Evolutionary conservation across 1,139 yeast species (phyloP).

Genomic region (Debaryomyces udenii): DNA sequence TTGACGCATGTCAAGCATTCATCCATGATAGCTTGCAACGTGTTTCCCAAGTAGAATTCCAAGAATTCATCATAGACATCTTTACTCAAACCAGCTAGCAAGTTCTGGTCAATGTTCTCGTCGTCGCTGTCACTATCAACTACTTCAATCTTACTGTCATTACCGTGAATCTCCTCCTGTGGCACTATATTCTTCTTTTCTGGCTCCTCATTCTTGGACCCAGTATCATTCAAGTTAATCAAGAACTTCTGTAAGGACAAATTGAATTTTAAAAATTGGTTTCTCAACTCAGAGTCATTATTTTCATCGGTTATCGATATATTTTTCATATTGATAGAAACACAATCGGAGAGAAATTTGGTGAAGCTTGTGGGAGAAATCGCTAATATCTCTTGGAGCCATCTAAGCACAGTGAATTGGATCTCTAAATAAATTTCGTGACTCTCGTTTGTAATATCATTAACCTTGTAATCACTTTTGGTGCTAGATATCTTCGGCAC

Average conservation of each 20-base stretch:
- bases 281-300: slow-evolving; percentile 43
- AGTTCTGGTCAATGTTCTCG: slow-evolving; percentile 18
- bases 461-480: slow-evolving; percentile 22
- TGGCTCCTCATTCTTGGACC: slow-evolving; percentile 12
- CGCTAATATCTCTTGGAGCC: slow-evolving; percentile 78
- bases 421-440: slow-evolving; percentile 68
- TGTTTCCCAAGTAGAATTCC: slow-evolving; percentile 40
- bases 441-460: slow-evolving; percentile 38
- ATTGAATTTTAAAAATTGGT: slow-evolving; percentile 41
- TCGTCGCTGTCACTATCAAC: slow-evolving; percentile 6
- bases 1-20: slow-evolving; percentile 49
- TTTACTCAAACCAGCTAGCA: slow-evolving; percentile 36
- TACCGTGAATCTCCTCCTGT: slow-evolving; percentile 6
- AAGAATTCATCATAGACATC: slow-evolving; percentile 47
- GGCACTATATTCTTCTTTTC: slow-evolving; percentile 2
- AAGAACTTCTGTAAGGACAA: slow-evolving; percentile 38
- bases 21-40: slow-evolving; percentile 38
- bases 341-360: slow-evolving; percentile 54
- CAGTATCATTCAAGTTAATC: slow-evolving; percentile 31
- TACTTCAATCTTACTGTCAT: slow-evolving; percentile 8
- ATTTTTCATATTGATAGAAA: slow-evolving; percentile 40
- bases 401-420: slow-evolving; percentile 75
- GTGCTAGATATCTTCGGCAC: slow-evolving; percentile 38
- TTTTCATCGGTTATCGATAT: slow-evolving; percentile 42
- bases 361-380: slow-evolving; percentile 79